Evolutionary conservation across 331 rosid genomes (phyloP), one percentile per base, ranked within the genome.

Genomic region (Phaseolus coccineus): DNA sequence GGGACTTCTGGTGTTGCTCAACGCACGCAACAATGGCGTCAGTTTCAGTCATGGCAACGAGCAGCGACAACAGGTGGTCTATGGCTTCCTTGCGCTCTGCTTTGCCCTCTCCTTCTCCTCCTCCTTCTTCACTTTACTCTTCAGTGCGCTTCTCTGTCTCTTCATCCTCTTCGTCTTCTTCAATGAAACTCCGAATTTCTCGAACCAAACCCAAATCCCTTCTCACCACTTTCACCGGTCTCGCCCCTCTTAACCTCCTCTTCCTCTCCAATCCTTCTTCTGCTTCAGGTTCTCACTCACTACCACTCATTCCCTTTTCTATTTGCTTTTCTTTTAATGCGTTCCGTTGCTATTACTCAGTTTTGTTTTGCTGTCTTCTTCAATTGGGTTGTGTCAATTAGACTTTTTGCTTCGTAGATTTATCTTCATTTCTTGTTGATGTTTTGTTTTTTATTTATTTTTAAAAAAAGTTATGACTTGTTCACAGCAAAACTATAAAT

Each of bases 71-170:
- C 67, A 73, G 73, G 35, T 83, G 85, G 87, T 69, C 50, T 5
- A 83, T 83, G 89, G 57, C 87, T 12, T 86, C 89, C 0, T 83
- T 86, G 4, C 87, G 80, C 3, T 73, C 85, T 19, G 62, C 87
- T 24, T 22, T 87, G 12, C 87, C 87, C 4, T 73, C 85, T 52
- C 25, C 22, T 72, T 13, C 77, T 46, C 14, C 16, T 72, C 11
- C 80, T 3, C 51, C 51, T 63, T 10, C 80, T 1, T 22, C 81
- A 10, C 13, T 82, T 19, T 7, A 73, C 67, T 13, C 80, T 37
- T 76, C 85, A 3, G 3, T 77, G 16, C 82, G 83, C 68, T 84
- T 82, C 65, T 64, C 87, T 19, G 0, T 5, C 0, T 30, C 31
- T 10, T 31, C 69, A 4, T 35, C 82, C 13, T n/a, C 74, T 2